Percentiles rank a stretch among this genome's conserved stretches.
These are phyloP conservation scores for Kwoniella sp. DNA, from an alignment of 768 basidiomycete genomes.

Conservation along the genomic window DNA sequence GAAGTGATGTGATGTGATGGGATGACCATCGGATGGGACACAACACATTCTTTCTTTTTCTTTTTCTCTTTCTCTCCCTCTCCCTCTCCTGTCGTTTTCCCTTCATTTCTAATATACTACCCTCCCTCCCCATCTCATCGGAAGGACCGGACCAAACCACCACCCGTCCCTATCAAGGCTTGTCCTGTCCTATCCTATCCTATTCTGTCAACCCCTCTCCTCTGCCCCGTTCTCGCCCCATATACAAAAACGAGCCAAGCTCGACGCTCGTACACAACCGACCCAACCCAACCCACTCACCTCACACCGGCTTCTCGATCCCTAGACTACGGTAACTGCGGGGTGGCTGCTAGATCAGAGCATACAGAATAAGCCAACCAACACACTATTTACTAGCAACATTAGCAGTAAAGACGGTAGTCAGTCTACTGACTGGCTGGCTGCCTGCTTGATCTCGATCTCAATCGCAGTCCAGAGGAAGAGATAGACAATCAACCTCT, in stretches of 20 bases:
- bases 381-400: no score
- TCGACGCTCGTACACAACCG: no score
- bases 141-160: not conserved
- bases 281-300: not conserved
- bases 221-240: not conserved
- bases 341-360: not conserved
- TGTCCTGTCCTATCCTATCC: not conserved
- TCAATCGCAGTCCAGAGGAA: no score
- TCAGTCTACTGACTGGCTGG: no score
- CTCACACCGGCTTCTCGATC: not conserved
- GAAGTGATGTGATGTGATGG: no score
- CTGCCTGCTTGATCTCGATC: not conserved
- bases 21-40: not conserved
- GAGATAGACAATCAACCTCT: no score
- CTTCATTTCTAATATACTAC: not conserved
- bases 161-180: no score
- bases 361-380: no score
- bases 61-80: no score
- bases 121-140: not conserved
- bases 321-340: not conserved
- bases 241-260: not conserved
- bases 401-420: no score
- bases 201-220: not conserved
- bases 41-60: not conserved
- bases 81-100: no score